Base-by-base conservation (phyloP, 2,329 filamentous ascomycete species). In the Saccharata proteae region DNA sequence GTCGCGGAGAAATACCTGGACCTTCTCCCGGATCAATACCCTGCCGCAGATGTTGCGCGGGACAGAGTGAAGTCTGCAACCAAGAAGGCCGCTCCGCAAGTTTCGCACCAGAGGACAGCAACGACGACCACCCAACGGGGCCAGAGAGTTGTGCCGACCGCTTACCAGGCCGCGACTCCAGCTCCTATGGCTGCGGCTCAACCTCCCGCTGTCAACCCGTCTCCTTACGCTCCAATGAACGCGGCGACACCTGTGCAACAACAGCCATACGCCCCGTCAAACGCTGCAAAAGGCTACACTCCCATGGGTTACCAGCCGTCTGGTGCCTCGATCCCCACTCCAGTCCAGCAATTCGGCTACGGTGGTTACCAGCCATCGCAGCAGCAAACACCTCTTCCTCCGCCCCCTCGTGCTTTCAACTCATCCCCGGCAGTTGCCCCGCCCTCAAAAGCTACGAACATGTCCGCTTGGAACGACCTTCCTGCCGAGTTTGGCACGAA, bases 391-490 rank as follows among this genome's bases (percentile, higher is more conserved):
- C 46, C 50, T 23, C 52, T 71, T 28, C 65, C 69, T 17, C 75
- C 74, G 23, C 74, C 74, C 36, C 75, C 76, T 31, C 73, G 79
- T 39, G 74, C 72, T 38, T 67, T 71, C 16, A 76, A 74, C 20
- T 70, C 77, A n/a, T 78, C 81, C 11, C 67, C 71, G 9, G 67
- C 68, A 15, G 55, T 62, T 11, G 66, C 74, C 23, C 77, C 84
- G 14, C 74, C 82, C 12, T 73, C 81, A 7, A 75, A 74, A 47
- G 64, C 72, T 35, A 77, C 76, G 48, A 78, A 80, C 40, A 77
- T 77, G 40, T 73, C 77, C 16, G 80, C 81, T 44, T 98, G 90
- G 90, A 98, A 98, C 45, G 90, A 98, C 55, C 79, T 92, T 30
- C 90, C 90, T 2, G 71, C 93, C 34, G 33, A 30, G 16, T 75